Evolutionary conservation across 352 stramenopile species (phyloP).

Genomic region (Globisporangium iwayamae): DNA sequence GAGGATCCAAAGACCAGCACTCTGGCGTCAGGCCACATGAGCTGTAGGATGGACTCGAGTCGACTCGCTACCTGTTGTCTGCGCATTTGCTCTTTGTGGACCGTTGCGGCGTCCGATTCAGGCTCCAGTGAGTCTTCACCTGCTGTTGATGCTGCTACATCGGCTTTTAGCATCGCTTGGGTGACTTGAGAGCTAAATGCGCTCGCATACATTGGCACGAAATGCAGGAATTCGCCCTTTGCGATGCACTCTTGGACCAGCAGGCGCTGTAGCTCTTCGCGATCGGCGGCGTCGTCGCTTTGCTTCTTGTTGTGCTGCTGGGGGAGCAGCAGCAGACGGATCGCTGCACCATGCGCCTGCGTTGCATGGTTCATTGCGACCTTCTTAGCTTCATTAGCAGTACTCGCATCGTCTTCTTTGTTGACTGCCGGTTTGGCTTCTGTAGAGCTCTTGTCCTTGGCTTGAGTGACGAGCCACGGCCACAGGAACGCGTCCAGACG

Average conservation of each 20-base stretch:
- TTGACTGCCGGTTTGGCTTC: not conserved
- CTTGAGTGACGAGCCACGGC: constrained; percentile 39
- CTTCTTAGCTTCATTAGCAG: not conserved
- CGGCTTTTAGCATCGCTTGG: not conserved
- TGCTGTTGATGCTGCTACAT: not conserved
- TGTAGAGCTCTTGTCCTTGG: constrained; percentile 1
- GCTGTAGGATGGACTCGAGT: constrained; percentile 38
- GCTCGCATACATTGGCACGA: constrained; percentile 28
- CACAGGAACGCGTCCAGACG: constrained; percentile 51
- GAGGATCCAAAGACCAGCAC: constrained; percentile 74
- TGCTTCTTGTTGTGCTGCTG: constrained; percentile 14
- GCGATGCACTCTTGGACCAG: constrained; percentile 40
- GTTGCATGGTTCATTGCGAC: constrained; percentile 2
- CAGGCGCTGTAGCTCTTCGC: constrained; percentile 35
- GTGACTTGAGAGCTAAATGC: constrained; percentile 13
- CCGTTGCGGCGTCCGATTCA: not conserved
- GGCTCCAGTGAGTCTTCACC: not conserved
- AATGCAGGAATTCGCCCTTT: constrained; percentile 32
- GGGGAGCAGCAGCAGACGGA: constrained; percentile 14
- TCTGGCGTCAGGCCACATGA: constrained; percentile 65
- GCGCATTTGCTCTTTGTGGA: constrained; percentile 23
- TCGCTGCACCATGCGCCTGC: constrained; percentile 17
- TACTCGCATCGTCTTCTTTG: not conserved
- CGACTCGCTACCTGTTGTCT: constrained; percentile 27
- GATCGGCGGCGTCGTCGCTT: constrained; percentile 15